Evolutionary conservation across 129 eudicot species (phyloP).

Genomic region (Artemisia annua): DNA sequence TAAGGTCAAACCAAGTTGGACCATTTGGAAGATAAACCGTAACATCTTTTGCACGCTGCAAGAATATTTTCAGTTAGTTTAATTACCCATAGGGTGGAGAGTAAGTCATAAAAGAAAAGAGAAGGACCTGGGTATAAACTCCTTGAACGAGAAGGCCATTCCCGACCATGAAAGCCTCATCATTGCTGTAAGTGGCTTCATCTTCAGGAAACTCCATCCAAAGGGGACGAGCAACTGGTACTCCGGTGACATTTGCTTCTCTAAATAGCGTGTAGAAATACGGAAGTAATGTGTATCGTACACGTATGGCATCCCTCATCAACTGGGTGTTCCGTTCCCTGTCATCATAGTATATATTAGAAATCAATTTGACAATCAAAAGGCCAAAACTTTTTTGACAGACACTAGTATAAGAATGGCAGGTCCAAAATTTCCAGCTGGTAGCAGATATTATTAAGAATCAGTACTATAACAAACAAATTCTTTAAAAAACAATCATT

Average conservation of each 20-base stretch:
- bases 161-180: slow-evolving; percentile 98
- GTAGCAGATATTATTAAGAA: no score
- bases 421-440: no score
- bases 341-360: slow-evolving; percentile 18
- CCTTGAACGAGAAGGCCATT: slow-evolving; percentile 89
- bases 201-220: slow-evolving; percentile 99
- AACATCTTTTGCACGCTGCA: slow-evolving; percentile 74
- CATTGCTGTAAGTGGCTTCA: slow-evolving; percentile 75
- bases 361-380: slow-evolving; percentile 7
- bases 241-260: slow-evolving; percentile 82
- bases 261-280: slow-evolving; percentile 91
- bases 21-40: slow-evolving; percentile 84
- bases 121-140: slow-evolving; percentile 67
- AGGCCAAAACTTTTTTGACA: neutral
- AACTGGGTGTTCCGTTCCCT: slow-evolving; percentile 86
- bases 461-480: no score
- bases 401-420: neutral
- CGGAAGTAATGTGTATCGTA: slow-evolving; percentile 82
- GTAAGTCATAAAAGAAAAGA: neutral
- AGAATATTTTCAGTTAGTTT: slow-evolving; percentile 20
- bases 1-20: slow-evolving; percentile 78
- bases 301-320: slow-evolving; percentile 79
- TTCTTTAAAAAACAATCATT: no score
- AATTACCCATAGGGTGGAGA: neutral
- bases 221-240: slow-evolving; percentile 90